Conservation (phyloP, 208 protist genomes). For the Leishmania braziliensis region DNA sequence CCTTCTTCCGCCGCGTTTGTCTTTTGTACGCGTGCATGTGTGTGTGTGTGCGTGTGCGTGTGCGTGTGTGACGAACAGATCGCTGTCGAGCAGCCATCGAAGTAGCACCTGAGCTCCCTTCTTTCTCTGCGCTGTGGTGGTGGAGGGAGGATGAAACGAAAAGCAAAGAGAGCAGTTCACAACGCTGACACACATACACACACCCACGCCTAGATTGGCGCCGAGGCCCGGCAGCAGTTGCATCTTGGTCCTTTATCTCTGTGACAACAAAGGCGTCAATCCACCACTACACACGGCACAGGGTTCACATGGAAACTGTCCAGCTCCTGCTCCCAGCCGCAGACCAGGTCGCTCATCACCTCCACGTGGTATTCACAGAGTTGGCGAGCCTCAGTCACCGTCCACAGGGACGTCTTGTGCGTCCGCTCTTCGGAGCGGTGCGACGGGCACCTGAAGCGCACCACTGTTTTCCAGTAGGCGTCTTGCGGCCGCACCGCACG, state of each 20-base stretch:
- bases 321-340: slow-evolving; percentile 73
- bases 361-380: slow-evolving; percentile 67
- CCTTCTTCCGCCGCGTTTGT: background rate
- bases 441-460: slow-evolving; percentile 58
- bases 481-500: slow-evolving; percentile 16
- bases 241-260: background rate
- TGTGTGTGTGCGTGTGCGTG: background rate
- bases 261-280: slow-evolving; percentile 5
- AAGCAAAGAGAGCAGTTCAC: background rate
- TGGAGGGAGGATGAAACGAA: background rate
- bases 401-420: slow-evolving; percentile 39
- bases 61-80: background rate
- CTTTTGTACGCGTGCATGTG: background rate
- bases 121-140: background rate
- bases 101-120: background rate
- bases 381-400: slow-evolving; percentile 67
- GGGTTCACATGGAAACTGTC: slow-evolving; percentile 72
- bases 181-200: background rate
- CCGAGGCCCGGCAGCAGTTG: background rate
- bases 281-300: slow-evolving; percentile 72
- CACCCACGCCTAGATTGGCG: background rate
- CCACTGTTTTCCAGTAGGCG: slow-evolving; percentile 67
- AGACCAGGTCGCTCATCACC: slow-evolving; percentile 58
- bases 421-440: background rate
- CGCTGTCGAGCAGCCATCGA: background rate